These are phyloP conservation scores for Metarhizium sp. DNA, from an alignment of 2,329 filamentous ascomycete species.

Conservation along the genomic window DNA sequence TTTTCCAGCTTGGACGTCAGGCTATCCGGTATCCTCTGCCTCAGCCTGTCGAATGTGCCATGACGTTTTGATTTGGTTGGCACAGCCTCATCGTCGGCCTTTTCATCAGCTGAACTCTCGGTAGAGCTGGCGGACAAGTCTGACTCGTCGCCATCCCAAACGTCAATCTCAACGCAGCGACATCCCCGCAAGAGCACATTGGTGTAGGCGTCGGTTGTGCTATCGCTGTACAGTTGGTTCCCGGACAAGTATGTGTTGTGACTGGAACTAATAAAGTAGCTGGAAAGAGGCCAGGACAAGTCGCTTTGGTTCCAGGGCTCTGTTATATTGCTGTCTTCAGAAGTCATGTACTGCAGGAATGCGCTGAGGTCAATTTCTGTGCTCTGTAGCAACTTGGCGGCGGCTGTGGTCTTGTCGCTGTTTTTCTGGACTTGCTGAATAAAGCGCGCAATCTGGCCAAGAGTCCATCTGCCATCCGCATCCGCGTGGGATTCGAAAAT, in stretches of 20 bases:
- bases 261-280: slow-evolving; percentile 90
- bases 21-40: slow-evolving; percentile 41
- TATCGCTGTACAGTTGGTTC: slow-evolving; percentile 77
- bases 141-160: slow-evolving; percentile 81
- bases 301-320: slow-evolving; percentile 33
- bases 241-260: slow-evolving; percentile 93
- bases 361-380: slow-evolving; percentile 34
- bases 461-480: slow-evolving; percentile 33
- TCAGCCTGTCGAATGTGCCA: slow-evolving; percentile 54
- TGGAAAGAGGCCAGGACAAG: slow-evolving; percentile 70
- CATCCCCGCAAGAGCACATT: slow-evolving; percentile 75
- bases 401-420: slow-evolving; percentile 18
- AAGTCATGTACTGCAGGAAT: slow-evolving; percentile 50
- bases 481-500: slow-evolving; percentile 37
- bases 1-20: slow-evolving; percentile 37
- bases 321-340: slow-evolving; percentile 32
- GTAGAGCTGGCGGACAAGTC: slow-evolving; percentile 52
- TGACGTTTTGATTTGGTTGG: slow-evolving; percentile 41
- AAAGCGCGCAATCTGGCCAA: slow-evolving; percentile 35
- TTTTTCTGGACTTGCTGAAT: slow-evolving; percentile 36
- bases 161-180: slow-evolving; percentile 88
- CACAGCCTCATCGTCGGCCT: slow-evolving; percentile 30
- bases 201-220: slow-evolving; percentile 82
- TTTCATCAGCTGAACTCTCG: slow-evolving; percentile 41
- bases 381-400: slow-evolving; percentile 16